phyloP scores from a whole-genome alignment of 768 basidiomycete genomes.

The Termitomyces sp. region DNA sequence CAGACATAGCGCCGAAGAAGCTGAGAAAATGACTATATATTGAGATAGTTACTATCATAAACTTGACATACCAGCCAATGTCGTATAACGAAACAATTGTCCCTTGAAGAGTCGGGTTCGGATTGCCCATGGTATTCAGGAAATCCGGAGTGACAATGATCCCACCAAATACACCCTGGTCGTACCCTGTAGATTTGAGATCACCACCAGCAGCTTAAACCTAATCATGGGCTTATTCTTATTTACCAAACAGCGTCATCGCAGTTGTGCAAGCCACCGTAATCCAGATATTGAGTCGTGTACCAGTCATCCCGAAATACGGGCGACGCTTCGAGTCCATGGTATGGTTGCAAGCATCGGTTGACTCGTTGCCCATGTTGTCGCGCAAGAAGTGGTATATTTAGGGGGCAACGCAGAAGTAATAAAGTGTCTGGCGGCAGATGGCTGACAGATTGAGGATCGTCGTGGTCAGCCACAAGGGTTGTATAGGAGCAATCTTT shows the following conservation, averaged over 20 bases:
- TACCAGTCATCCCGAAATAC: conserved; percentile 40
- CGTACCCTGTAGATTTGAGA: conserved; percentile 28
- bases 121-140: conserved; percentile 41
- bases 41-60: neutral
- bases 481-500: neutral
- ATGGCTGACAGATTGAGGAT: neutral
- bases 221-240: conserved; percentile 6
- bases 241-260: conserved; percentile 44
- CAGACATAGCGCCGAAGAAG: conserved; percentile 40
- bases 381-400: neutral
- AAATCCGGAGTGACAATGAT: conserved; percentile 45
- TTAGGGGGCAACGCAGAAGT: neutral
- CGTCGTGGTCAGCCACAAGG: neutral
- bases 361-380: conserved; percentile 9
- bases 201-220: neutral
- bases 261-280: conserved; percentile 46
- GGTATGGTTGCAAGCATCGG: neutral
- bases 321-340: conserved; percentile 16
- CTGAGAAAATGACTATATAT: conserved; percentile 14
- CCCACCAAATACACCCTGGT: conserved; percentile 49
- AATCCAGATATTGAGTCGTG: conserved; percentile 38
- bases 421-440: neutral
- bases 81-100: conserved; percentile 48
- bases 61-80: conserved; percentile 35
- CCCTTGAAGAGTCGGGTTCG: conserved; percentile 36